A percentile compares a stretch with the other conserved stretches of the same genome.
These are phyloP conservation scores for Ascoidea asiatica DNA, from an alignment of 805 yeast species.

Conservation along the genomic window DNA sequence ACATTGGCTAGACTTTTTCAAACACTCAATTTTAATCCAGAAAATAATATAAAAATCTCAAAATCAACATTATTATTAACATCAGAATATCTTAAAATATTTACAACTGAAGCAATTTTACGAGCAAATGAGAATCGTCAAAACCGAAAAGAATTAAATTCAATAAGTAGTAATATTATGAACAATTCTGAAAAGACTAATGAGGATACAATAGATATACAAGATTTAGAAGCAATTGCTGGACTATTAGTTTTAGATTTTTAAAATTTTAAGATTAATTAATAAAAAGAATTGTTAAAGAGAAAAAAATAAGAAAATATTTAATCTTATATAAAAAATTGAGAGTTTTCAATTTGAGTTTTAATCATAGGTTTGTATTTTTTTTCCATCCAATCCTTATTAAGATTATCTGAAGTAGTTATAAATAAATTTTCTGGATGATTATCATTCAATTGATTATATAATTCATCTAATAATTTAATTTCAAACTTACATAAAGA, in stretches of 20 bases:
- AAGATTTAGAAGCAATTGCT: slow-evolving; percentile 40
- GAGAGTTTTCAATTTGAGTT: not conserved
- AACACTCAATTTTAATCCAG: slow-evolving; percentile 1
- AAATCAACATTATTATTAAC: slow-evolving; percentile 33
- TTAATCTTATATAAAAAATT: too few relatives aligned
- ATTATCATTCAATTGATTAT: not conserved
- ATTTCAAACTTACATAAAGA: too few relatives aligned
- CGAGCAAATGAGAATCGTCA: slow-evolving; percentile 42
- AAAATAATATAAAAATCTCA: slow-evolving; percentile 30
- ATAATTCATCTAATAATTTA: not conserved
- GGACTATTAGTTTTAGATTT: slow-evolving; percentile 48
- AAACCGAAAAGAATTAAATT: slow-evolving; percentile 6
- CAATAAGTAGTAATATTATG: slow-evolving; percentile 1
- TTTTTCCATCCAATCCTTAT: not conserved
- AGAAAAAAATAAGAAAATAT: too few relatives aligned
- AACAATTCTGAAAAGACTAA: slow-evolving; percentile 13
- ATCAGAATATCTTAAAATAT: slow-evolving; percentile 40
- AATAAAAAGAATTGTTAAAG: too few relatives aligned
- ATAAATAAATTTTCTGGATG: too few relatives aligned
- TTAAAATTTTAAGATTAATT: too few relatives aligned
- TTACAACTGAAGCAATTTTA: slow-evolving; percentile 43
- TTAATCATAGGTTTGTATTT: not conserved
- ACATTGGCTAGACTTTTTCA: slow-evolving; percentile 10
- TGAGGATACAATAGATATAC: slow-evolving; percentile 29
- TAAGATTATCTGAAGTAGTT: not conserved